Conservation (phyloP, 495 filamentous ascomycete genomes). For the Coniosporium apollinis region DNA sequence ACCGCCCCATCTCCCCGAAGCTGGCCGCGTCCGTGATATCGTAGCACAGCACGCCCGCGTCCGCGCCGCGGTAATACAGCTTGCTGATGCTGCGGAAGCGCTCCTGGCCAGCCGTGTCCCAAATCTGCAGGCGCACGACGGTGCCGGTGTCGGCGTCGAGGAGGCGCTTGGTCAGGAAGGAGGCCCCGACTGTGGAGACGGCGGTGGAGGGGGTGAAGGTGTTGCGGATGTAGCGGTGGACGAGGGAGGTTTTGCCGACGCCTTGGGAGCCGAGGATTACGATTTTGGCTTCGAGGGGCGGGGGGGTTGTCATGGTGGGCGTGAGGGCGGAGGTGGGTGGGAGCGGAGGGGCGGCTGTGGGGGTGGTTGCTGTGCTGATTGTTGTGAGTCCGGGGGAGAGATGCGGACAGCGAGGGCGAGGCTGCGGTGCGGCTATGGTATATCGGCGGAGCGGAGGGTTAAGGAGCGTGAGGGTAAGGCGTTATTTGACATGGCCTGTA, state of each 20-base stretch:
- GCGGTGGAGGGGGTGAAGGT: slow-evolving; percentile 52
- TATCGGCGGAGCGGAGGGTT: too few relatives aligned
- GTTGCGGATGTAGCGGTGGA: slow-evolving; percentile 71
- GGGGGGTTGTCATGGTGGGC: too few relatives aligned
- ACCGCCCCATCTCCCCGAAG: slow-evolving; percentile 86
- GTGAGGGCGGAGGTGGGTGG: too few relatives aligned
- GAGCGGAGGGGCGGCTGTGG: too few relatives aligned
- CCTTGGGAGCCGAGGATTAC: slow-evolving; percentile 79
- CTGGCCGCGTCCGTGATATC: slow-evolving; percentile 74
- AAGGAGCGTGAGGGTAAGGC: too few relatives aligned
- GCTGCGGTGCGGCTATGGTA: too few relatives aligned
- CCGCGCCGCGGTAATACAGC: slow-evolving; percentile 88
- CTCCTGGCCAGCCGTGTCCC: slow-evolving; percentile 93
- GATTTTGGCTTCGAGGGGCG: slow-evolving; percentile 40
- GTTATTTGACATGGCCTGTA: too few relatives aligned
- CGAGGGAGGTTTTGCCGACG: slow-evolving; percentile 88
- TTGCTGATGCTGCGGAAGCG: slow-evolving; percentile 84
- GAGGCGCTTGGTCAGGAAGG: slow-evolving; percentile 85
- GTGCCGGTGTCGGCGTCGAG: slow-evolving; percentile 69
- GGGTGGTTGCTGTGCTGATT: too few relatives aligned
- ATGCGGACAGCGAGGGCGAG: too few relatives aligned
- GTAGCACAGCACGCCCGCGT: slow-evolving; percentile 89
- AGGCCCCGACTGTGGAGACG: slow-evolving; percentile 77
- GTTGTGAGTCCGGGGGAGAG: too few relatives aligned
- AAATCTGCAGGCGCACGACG: slow-evolving; percentile 71